Percentiles rank a stretch among this genome's conserved stretches.
phyloP scores from a whole-genome alignment of 2,329 filamentous ascomycete genomes.

The Pseudocercospora fijiensis region DNA sequence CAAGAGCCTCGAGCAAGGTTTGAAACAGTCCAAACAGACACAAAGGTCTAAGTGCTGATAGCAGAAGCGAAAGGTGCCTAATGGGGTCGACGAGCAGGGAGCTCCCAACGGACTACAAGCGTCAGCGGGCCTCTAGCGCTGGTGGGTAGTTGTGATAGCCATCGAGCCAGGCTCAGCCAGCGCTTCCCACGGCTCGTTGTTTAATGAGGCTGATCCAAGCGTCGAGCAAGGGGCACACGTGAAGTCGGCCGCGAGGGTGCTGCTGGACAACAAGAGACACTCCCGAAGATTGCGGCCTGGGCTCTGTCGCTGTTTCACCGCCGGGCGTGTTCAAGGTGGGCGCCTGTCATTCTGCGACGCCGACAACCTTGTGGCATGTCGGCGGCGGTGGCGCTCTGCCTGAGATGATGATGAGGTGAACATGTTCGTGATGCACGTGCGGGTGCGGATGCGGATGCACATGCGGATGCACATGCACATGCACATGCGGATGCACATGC shows the following conservation, averaged over 20 bases:
- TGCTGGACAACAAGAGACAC: conserved; percentile 15
- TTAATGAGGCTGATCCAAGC: conserved; percentile 34
- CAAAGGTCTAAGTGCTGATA: conserved; percentile 15
- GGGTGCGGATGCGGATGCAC: not conserved
- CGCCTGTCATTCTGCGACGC: conserved; percentile 3
- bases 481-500: too few relatives aligned
- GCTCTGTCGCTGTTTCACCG: conserved; percentile 5
- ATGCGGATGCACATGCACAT: too few relatives aligned
- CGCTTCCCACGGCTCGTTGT: conserved; percentile 18
- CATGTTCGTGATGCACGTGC: not conserved
- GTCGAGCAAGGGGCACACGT: conserved; percentile 22
- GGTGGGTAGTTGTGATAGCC: conserved; percentile 13
- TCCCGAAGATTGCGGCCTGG: conserved; percentile 7
- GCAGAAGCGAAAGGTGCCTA: conserved; percentile 19
- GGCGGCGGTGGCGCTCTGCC: not conserved
- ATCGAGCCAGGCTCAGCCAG: conserved; percentile 14
- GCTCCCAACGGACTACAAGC: conserved; percentile 19
- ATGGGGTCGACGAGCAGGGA: conserved; percentile 11
- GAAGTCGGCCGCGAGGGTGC: conserved; percentile 12
- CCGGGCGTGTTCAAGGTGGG: not conserved
- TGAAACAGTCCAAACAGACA: conserved; percentile 21
- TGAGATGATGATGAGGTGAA: too few relatives aligned
- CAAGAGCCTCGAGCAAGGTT: conserved; percentile 17
- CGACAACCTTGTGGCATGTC: not conserved
- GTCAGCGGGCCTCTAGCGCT: conserved; percentile 10